A percentile compares a stretch with the other conserved stretches of the same genome.
Conservation (phyloP, 2,329 filamentous ascomycete genomes). For the Phyllosticta citribraziliensis region DNA sequence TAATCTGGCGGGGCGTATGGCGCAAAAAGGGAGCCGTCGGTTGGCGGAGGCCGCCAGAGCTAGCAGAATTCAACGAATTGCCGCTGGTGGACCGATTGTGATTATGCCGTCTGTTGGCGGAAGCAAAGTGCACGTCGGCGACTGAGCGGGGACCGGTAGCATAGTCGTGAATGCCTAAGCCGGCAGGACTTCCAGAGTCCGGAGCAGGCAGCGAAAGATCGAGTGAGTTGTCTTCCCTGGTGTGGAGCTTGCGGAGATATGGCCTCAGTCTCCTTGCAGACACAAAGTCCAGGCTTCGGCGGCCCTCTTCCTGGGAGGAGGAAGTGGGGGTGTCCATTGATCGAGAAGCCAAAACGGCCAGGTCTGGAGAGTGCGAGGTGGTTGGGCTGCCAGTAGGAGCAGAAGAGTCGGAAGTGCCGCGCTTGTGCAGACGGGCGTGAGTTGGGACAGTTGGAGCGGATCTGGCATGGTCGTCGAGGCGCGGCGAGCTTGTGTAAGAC, state of each 20-base stretch:
- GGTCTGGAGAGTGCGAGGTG: conserved; percentile 17
- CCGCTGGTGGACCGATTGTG: conserved; percentile 42
- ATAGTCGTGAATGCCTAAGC: conserved; percentile 46
- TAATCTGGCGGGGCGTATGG: conserved; percentile 45
- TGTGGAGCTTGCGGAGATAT: conserved; percentile 44
- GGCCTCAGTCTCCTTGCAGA: conserved; percentile 42
- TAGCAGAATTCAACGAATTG: conserved; percentile 44
- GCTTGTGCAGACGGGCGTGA: conserved; percentile 32
- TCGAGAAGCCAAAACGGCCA: conserved; percentile 7
- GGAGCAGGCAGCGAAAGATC: conserved; percentile 46
- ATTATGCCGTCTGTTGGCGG: conserved; percentile 34
- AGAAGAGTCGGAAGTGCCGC: conserved; percentile 30
- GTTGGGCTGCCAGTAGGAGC: conserved; percentile 20
- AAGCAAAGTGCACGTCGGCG: conserved; percentile 35
- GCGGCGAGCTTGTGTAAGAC: conserved; percentile 7
- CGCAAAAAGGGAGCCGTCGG: conserved; percentile 46
- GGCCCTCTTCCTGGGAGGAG: conserved; percentile 5
- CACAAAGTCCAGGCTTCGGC: conserved; percentile 14
- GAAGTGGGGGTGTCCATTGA: conserved; percentile 2
- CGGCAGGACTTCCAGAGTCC: conserved; percentile 43
- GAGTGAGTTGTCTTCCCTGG: conserved; percentile 39
- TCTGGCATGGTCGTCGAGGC: neutral
- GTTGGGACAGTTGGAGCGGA: conserved; percentile 13
- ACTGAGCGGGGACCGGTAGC: conserved; percentile 28
- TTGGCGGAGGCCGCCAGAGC: conserved; percentile 35